Evolutionary conservation across 352 stramenopile genomes (phyloP).

Genomic region (Elongisporangium senticosum): DNA sequence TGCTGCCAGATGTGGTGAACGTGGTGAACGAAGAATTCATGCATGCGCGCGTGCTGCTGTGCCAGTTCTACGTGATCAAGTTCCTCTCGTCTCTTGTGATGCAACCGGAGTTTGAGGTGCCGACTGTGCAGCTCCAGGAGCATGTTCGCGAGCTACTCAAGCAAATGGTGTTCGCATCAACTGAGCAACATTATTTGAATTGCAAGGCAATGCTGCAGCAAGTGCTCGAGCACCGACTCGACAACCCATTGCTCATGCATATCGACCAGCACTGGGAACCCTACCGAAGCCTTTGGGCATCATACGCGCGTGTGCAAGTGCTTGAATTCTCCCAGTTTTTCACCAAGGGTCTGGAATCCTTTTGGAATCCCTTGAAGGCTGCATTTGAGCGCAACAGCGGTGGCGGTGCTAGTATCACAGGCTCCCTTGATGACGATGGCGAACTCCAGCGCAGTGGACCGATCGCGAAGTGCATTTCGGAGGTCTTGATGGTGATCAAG

Average conservation of each 20-base stretch:
- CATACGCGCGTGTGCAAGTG: constrained; percentile 48
- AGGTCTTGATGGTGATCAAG: constrained; percentile 59
- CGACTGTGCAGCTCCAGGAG: constrained; percentile 30
- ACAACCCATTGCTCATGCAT: constrained; percentile 36
- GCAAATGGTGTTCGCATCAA: constrained; percentile 56
- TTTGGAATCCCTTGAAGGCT: constrained; percentile 56
- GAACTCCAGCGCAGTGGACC: constrained; percentile 10
- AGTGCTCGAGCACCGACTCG: constrained; percentile 22
- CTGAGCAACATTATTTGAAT: constrained; percentile 45
- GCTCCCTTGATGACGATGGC: background rate
- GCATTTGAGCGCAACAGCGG: constrained; percentile 38
- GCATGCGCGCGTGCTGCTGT: constrained; percentile 45
- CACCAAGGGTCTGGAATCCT: constrained; percentile 54
- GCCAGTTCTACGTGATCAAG: constrained; percentile 71
- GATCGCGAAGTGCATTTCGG: constrained; percentile 50
- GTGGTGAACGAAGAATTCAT: constrained; percentile 57
- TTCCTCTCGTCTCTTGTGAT: constrained; percentile 43
- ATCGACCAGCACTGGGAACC: constrained; percentile 59
- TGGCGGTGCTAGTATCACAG: background rate
- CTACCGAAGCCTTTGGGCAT: constrained; percentile 58
- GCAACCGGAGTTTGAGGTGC: constrained; percentile 34
- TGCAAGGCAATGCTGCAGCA: constrained; percentile 35
- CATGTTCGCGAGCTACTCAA: constrained; percentile 43
- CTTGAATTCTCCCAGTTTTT: constrained; percentile 64
- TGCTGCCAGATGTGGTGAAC: constrained; percentile 47